Percentiles rank a stretch among this genome's conserved stretches.
phyloP scores from a whole-genome alignment of 139 green algal species.

The Tetradesmus lagerheimii region DNA sequence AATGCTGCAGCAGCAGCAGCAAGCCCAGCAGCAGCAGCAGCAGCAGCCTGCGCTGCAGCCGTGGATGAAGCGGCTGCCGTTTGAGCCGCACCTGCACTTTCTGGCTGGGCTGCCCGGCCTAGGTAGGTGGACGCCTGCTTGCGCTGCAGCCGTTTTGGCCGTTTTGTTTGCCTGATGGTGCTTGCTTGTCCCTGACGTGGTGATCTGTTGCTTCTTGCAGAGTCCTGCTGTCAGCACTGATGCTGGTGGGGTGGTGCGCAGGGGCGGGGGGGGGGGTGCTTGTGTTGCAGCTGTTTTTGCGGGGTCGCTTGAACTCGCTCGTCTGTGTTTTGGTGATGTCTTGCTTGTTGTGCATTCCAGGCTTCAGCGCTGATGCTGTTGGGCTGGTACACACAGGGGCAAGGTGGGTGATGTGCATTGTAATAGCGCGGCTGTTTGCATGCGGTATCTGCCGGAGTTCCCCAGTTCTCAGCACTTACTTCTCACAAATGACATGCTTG shows the following conservation, averaged over 20 bases:
- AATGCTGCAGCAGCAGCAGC: neutral
- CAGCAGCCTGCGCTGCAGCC: neutral
- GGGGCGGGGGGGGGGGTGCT: too few species aligned
- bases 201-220: neutral
- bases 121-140: neutral
- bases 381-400: too few species aligned
- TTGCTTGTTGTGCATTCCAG: too few species aligned
- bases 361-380: too few species aligned
- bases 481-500: too few species aligned
- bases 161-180: neutral
- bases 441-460: too few species aligned
- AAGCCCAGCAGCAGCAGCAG: neutral
- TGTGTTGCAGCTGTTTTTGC: neutral
- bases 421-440: too few species aligned
- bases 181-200: neutral
- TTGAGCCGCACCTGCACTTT: conserved; percentile 23
- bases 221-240: neutral
- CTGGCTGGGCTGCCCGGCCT: neutral
- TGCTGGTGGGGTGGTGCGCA: neutral
- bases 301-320: too few species aligned
- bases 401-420: too few species aligned
- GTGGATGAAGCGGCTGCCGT: neutral
- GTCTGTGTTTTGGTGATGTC: too few species aligned
- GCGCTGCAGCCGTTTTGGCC: neutral
- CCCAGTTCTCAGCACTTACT: too few species aligned